phyloP scores from a whole-genome alignment of 768 basidiomycete genomes.

The Amanita phalloides region DNA sequence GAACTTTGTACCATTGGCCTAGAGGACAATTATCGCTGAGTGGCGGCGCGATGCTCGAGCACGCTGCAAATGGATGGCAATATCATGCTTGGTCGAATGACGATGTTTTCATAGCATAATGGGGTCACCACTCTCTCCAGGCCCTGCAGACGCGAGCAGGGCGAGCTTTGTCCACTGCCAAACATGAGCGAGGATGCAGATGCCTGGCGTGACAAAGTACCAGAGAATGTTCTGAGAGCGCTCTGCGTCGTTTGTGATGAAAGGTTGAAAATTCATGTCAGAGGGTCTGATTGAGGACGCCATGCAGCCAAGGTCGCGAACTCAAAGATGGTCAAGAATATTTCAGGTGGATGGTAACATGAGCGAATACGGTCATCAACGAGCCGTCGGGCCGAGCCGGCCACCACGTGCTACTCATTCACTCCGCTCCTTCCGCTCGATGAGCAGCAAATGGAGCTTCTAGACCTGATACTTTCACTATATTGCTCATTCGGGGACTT shows the following conservation, averaged over 20 bases:
- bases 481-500: no score
- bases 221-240: neutral
- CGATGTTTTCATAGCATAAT: slow-evolving; percentile 16
- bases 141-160: slow-evolving; percentile 16
- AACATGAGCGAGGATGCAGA: neutral
- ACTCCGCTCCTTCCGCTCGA: no score
- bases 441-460: no score
- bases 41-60: neutral
- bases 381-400: no score
- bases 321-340: slow-evolving; percentile 1
- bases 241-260: slow-evolving; percentile 1
- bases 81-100: slow-evolving; percentile 5
- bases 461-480: no score
- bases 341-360: slow-evolving; percentile 1
- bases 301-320: neutral
- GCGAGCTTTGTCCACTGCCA: slow-evolving; percentile 15
- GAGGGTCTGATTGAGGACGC: neutral
- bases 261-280: slow-evolving; percentile 5
- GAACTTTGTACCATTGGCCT: slow-evolving; percentile 4
- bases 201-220: neutral
- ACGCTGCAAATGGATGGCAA: neutral
- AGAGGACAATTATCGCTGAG: neutral
- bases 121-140: slow-evolving; percentile 14
- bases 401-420: no score
- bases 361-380: no score